Evolutionary conservation across 2,329 filamentous ascomycete genomes (phyloP).

Genomic region (Epichloe baconii): DNA sequence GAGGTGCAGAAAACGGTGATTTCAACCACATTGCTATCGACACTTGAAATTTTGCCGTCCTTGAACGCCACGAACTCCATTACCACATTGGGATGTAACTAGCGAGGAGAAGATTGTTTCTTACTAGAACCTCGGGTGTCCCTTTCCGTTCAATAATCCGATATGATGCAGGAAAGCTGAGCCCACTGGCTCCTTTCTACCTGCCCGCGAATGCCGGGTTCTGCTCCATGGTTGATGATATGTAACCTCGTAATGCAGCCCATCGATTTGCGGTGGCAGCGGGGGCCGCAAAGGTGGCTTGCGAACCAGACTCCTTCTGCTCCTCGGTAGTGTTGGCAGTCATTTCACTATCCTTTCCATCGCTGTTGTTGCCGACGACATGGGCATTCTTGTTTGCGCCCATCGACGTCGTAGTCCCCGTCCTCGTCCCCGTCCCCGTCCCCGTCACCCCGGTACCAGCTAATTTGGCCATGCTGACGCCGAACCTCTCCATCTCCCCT

Average conservation of each 20-base stretch:
- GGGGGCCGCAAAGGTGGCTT: conserved; percentile 4
- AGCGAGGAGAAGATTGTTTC: no score
- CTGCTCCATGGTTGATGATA: conserved; percentile 78
- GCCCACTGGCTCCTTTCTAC: neutral
- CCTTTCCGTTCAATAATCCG: no score
- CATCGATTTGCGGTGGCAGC: conserved; percentile 48
- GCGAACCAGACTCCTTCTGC: neutral
- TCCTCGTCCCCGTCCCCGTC: neutral
- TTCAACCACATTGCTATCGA: neutral
- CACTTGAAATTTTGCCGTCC: neutral
- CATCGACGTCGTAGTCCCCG: neutral
- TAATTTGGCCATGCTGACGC: conserved; percentile 68
- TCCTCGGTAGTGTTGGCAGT: conserved; percentile 3
- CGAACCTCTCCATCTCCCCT: conserved; percentile 73
- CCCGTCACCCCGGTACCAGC: conserved; percentile 22
- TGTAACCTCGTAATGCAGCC: conserved; percentile 72
- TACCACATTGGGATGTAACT: neutral
- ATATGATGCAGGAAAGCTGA: neutral
- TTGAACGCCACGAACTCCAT: conserved; percentile 1
- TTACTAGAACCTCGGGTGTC: no score
- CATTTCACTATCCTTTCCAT: conserved; percentile 9
- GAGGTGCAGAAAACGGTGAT: neutral
- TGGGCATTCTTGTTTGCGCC: neutral
- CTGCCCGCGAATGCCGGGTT: conserved; percentile 55
- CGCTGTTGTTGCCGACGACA: conserved; percentile 6